These are phyloP conservation scores for Excoecaria agallocha DNA, from an alignment of 345 rosid species.

Conservation along the genomic window DNA sequence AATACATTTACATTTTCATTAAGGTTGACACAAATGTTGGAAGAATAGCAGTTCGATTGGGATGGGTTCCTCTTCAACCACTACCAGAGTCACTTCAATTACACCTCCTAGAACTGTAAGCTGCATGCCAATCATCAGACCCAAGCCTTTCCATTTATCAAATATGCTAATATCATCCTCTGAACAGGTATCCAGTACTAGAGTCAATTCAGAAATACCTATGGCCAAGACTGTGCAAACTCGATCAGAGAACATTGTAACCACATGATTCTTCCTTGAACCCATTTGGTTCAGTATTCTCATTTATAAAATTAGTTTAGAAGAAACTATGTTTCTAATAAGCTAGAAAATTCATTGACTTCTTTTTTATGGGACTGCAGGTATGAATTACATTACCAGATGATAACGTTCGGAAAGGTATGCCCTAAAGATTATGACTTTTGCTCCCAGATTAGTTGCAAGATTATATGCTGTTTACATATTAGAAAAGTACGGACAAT, in stretches of 20 bases:
- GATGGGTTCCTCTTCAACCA: constrained; percentile 39
- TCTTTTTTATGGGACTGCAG: constrained; percentile 20
- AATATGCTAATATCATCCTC: constrained; percentile 25
- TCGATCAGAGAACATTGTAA: constrained; percentile 34
- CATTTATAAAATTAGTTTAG: neutral
- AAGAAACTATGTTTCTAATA: constrained; percentile 5
- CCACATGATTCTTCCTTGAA: constrained; percentile 16
- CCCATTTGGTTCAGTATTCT: neutral
- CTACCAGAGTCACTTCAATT: constrained; percentile 32
- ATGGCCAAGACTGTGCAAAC: constrained; percentile 36
- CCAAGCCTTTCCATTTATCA: neutral
- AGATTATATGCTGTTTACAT: neutral
- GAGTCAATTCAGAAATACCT: constrained; percentile 32
- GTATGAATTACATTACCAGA: constrained; percentile 35
- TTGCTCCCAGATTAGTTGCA: neutral
- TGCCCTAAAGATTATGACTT: constrained; percentile 12
- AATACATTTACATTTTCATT: constrained; percentile 17
- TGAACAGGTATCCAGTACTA: constrained; percentile 28
- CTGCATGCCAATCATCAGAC: constrained; percentile 14
- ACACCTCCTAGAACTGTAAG: constrained; percentile 35
- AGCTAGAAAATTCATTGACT: constrained; percentile 19
- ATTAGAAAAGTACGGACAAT: constrained; percentile 10
- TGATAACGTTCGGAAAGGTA: constrained; percentile 37
- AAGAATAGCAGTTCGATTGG: constrained; percentile 33
- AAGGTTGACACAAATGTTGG: constrained; percentile 42